Conservation (phyloP, 2,329 filamentous ascomycete genomes). For the Ambrosiella beaveri region DNA sequence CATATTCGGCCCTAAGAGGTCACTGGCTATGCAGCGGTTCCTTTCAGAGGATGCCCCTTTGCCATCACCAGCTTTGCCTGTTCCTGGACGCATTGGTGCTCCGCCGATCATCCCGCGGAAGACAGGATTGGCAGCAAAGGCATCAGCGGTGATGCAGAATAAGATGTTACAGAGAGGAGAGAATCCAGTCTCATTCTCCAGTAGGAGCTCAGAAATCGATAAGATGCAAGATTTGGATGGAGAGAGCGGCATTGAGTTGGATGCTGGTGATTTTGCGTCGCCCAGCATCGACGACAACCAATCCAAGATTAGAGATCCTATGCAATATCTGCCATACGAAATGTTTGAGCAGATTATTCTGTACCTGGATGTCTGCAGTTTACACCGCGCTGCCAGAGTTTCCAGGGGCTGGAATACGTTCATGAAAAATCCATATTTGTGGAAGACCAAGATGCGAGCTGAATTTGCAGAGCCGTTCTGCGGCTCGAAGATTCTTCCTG, state of each 20-base stretch:
- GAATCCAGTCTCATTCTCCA: background rate
- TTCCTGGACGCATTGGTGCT: constrained; percentile 33
- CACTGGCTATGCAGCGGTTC: too few relatives aligned
- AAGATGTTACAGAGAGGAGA: constrained; percentile 20
- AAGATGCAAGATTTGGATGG: background rate
- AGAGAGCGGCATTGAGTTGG: too few relatives aligned
- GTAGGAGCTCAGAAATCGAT: background rate
- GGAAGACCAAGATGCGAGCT: constrained; percentile 45
- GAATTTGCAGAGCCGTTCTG: constrained; percentile 45
- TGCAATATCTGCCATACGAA: too few relatives aligned
- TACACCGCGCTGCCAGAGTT: constrained; percentile 22
- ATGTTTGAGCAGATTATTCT: too few relatives aligned
- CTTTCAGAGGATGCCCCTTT: constrained; percentile 10
- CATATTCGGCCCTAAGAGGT: too few relatives aligned
- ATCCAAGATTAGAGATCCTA: too few relatives aligned
- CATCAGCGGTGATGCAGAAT: constrained; percentile 42
- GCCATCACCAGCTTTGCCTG: constrained; percentile 17
- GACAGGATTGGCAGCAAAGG: constrained; percentile 43
- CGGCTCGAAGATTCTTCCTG: constrained; percentile 34
- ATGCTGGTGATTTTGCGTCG: constrained; percentile 21
- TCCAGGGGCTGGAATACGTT: constrained; percentile 32
- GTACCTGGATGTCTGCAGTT: too few relatives aligned
- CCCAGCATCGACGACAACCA: too few relatives aligned
- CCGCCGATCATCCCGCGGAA: constrained; percentile 44
- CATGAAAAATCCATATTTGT: constrained; percentile 38